Evolutionary conservation across 179 eudicot genomes (phyloP).

Genomic region (Patellifolia procumbens): DNA sequence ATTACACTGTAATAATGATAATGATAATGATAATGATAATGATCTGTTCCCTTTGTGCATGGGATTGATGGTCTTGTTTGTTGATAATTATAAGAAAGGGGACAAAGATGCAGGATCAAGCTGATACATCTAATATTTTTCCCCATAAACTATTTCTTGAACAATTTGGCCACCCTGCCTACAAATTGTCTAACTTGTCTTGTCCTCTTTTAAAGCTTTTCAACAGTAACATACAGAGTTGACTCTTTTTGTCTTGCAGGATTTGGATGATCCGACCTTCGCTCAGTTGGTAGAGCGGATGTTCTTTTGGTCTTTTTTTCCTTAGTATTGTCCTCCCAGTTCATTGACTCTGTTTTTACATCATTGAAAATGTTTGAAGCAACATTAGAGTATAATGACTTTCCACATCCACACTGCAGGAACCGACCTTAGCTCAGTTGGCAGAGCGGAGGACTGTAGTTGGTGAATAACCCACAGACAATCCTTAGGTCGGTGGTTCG

Average conservation of each 20-base stretch:
- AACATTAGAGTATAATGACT: background rate
- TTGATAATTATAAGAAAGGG: no score
- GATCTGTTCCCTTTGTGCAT: background rate
- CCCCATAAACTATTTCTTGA: no score
- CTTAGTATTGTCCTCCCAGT: background rate
- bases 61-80: no score
- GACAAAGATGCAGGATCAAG: no score
- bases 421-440: background rate
- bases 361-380: background rate
- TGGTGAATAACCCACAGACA: background rate
- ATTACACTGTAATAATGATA: background rate
- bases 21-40: no score
- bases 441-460: background rate
- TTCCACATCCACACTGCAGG: background rate
- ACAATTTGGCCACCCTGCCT: no score
- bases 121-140: no score
- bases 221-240: background rate
- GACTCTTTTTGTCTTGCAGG: no score
- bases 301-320: no score
- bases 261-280: background rate
- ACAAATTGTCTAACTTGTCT: no score
- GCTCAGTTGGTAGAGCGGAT: background rate
- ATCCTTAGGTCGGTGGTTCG: constrained; percentile 26
- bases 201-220: no score
- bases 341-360: background rate